A percentile compares a stretch with the other conserved stretches of the same genome.
phyloP scores from a whole-genome alignment of 108 stramenopile species.

The Mediolabrus comicus region DNA sequence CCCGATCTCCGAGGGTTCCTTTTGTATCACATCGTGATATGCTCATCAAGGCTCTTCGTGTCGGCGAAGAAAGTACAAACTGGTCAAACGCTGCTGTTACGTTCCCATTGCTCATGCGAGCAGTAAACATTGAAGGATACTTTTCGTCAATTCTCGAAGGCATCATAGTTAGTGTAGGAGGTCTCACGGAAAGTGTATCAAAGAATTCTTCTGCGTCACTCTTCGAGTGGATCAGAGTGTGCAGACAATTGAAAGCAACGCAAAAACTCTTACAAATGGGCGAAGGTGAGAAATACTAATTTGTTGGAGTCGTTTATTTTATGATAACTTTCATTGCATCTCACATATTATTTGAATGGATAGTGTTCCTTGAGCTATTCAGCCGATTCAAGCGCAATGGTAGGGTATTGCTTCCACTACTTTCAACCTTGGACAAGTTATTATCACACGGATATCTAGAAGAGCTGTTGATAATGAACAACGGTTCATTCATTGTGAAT shows the following conservation, averaged over 20 bases:
- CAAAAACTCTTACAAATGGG: constrained; percentile 42
- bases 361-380: constrained; percentile 51
- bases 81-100: constrained; percentile 62
- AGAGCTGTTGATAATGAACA: constrained; percentile 38
- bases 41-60: constrained; percentile 37
- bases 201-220: constrained; percentile 73
- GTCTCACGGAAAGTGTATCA: constrained; percentile 88
- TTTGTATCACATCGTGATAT: constrained; percentile 44
- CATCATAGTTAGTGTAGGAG: constrained; percentile 91
- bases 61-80: constrained; percentile 31
- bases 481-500: constrained; percentile 36
- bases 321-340: neutral
- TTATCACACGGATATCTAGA: constrained; percentile 71
- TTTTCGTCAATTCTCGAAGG: constrained; percentile 77
- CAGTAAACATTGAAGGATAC: constrained; percentile 72
- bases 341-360: neutral
- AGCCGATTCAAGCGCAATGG: constrained; percentile 50
- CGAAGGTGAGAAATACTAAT: constrained; percentile 27
- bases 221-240: constrained; percentile 68
- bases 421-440: constrained; percentile 78
- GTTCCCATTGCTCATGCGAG: constrained; percentile 73
- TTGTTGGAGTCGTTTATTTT: neutral
- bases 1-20: constrained; percentile 49
- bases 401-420: constrained; percentile 70
- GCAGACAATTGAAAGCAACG: constrained; percentile 39